A percentile compares a stretch with the other conserved stretches of the same genome.
Evolutionary conservation across 345 rosid species (phyloP).

Genomic region (Laguncularia racemosa): DNA sequence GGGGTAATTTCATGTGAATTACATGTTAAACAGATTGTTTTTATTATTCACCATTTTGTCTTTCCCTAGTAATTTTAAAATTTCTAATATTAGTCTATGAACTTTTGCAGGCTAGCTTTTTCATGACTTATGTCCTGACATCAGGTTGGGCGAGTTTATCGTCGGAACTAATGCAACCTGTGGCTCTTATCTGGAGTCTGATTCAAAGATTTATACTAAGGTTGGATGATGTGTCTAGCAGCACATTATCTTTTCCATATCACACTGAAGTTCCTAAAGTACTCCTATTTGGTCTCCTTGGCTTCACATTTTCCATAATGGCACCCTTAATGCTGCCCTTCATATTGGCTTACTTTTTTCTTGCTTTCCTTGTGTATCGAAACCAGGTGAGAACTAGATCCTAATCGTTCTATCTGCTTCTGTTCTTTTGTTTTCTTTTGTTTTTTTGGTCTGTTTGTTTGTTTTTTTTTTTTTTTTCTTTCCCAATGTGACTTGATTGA

Average conservation of each 20-base stretch:
- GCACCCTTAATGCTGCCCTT: slow-evolving; percentile 82
- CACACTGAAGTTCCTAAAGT: slow-evolving; percentile 83
- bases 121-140: slow-evolving; percentile 78
- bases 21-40: no score
- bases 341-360: slow-evolving; percentile 59
- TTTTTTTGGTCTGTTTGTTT: no score
- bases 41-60: neutral
- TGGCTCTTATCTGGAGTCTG: slow-evolving; percentile 44
- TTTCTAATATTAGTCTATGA: slow-evolving; percentile 4
- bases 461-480: no score
- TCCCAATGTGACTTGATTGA: no score
- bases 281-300: slow-evolving; percentile 73
- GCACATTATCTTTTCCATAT: slow-evolving; percentile 54
- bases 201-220: slow-evolving; percentile 34
- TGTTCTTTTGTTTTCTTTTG: no score
- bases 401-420: neutral
- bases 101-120: slow-evolving; percentile 79
- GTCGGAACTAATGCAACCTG: slow-evolving; percentile 67
- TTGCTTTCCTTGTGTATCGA: slow-evolving; percentile 63
- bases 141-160: slow-evolving; percentile 89
- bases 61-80: neutral
- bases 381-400: slow-evolving; percentile 50
- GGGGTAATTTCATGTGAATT: no score
- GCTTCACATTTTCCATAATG: slow-evolving; percentile 77
- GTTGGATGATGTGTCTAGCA: slow-evolving; percentile 33